phyloP scores from a whole-genome alignment of 352 stramenopile species.

The Pythium rhizo-oryzae region DNA sequence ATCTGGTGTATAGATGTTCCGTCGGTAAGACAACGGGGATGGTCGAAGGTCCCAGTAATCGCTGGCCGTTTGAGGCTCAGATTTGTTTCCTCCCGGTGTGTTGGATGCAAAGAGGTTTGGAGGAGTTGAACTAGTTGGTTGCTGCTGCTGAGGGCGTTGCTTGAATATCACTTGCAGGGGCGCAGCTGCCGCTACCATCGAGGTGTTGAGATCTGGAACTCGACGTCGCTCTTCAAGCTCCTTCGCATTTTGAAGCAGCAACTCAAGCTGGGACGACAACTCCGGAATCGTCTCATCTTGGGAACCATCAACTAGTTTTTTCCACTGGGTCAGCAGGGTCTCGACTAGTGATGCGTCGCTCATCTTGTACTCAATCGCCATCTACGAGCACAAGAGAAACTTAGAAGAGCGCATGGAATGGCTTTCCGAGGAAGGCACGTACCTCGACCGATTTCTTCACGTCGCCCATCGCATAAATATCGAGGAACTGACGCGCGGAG shows the following conservation, averaged over 20 bases:
- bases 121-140: neutral
- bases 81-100: constrained; percentile 18
- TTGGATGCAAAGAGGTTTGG: constrained; percentile 23
- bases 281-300: constrained; percentile 31
- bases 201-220: constrained; percentile 23
- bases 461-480: constrained; percentile 66
- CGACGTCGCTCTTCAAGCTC: constrained; percentile 54
- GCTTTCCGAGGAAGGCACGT: neutral
- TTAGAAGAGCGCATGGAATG: neutral
- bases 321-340: constrained; percentile 61
- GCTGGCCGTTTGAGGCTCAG: constrained; percentile 21
- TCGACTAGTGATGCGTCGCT: constrained; percentile 61
- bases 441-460: constrained; percentile 73
- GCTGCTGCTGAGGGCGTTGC: constrained; percentile 62
- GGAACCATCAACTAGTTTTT: constrained; percentile 22
- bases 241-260: constrained; percentile 49
- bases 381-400: constrained; percentile 35
- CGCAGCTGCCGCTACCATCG: constrained; percentile 29
- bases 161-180: constrained; percentile 88
- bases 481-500: constrained; percentile 68
- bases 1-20: constrained; percentile 72
- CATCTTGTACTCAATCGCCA: constrained; percentile 74
- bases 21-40: constrained; percentile 58
- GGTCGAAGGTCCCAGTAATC: constrained; percentile 75
- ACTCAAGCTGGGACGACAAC: constrained; percentile 50